Conservation (phyloP, 2,329 filamentous ascomycete genomes). For the Samsoniella hepiali region DNA sequence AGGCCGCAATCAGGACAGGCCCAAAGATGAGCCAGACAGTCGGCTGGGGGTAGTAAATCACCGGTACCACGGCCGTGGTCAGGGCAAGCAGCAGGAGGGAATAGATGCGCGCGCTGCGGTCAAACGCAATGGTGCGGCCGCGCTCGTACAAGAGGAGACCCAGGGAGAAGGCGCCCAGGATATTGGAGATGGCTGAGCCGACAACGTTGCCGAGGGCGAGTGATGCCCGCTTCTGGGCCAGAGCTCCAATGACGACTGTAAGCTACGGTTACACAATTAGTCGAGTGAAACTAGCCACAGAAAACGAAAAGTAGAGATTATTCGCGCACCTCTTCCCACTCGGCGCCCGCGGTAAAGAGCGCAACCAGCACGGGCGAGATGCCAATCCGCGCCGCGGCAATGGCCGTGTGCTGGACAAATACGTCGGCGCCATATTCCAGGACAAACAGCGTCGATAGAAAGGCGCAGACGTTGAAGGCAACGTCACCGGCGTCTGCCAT, state of each 20-base stretch:
- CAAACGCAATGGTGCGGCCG: constrained; percentile 34
- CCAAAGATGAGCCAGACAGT: constrained; percentile 33
- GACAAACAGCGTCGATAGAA: constrained; percentile 45
- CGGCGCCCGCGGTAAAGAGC: constrained; percentile 50
- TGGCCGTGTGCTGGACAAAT: constrained; percentile 49
- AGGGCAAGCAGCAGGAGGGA: constrained; percentile 39
- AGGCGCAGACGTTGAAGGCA: constrained; percentile 35
- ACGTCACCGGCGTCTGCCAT: neutral
- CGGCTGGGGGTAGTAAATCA: constrained; percentile 24
- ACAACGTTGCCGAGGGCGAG: constrained; percentile 53
- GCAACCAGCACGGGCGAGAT: constrained; percentile 47
- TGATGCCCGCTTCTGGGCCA: constrained; percentile 43
- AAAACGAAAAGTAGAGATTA: neutral
- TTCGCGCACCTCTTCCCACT: constrained; percentile 51
- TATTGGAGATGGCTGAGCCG: constrained; percentile 53
- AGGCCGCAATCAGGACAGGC: constrained; percentile 38
- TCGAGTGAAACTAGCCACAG: constrained; percentile 19
- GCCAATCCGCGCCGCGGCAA: constrained; percentile 41
- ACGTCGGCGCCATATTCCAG: constrained; percentile 51
- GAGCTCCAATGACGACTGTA: constrained; percentile 46
- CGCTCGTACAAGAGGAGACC: constrained; percentile 43
- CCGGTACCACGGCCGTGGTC: constrained; percentile 38
- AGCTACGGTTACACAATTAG: constrained; percentile 29
- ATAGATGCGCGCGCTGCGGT: constrained; percentile 47
- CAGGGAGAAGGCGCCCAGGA: constrained; percentile 53